Conservation (phyloP, 768 basidiomycete genomes). For the Strobilomyces dryophilus region DNA sequence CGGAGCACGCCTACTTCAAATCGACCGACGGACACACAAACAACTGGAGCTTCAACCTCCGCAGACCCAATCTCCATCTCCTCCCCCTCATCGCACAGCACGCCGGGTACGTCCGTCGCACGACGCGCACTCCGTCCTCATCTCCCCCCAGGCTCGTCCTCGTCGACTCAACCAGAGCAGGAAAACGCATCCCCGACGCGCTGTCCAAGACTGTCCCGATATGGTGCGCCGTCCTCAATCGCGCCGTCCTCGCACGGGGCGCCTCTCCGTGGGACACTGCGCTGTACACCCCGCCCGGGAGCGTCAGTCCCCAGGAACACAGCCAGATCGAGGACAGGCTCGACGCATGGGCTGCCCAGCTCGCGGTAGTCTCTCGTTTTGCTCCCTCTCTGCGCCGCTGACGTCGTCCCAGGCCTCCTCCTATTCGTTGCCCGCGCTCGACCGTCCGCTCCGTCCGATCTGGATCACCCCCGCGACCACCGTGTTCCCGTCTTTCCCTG, state of each 20-base stretch:
- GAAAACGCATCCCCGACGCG: conserved; percentile 93
- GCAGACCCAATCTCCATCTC: conserved; percentile 81
- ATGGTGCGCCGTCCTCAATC: conserved; percentile 90
- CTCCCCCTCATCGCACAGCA: conserved; percentile 50
- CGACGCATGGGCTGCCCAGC: conserved; percentile 61
- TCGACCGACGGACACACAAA: conserved; percentile 85
- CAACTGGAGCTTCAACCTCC: conserved; percentile 82
- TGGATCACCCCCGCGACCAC: conserved; percentile 81
- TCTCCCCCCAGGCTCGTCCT: conserved; percentile 57
- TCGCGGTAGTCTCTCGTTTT: conserved; percentile 46
- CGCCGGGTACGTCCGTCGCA: conserved; percentile 46
- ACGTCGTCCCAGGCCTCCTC: conserved; percentile 53
- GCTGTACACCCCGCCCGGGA: conserved; percentile 68
- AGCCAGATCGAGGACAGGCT: conserved; percentile 66
- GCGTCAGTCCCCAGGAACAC: conserved; percentile 74
- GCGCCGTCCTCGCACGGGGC: conserved; percentile 38
- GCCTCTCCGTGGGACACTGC: conserved; percentile 45
- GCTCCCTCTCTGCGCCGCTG: background rate
- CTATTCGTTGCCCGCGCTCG: conserved; percentile 58
- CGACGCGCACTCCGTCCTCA: background rate
- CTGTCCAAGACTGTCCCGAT: conserved; percentile 91
- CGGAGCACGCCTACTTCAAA: conserved; percentile 72
- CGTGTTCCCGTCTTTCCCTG: conserved; percentile 39
- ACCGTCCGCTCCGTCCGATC: conserved; percentile 71
- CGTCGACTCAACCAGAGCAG: conserved; percentile 89